Percentiles rank a stretch among this genome's conserved stretches.
These are phyloP conservation scores for Leucocoprinus leucothites DNA, from an alignment of 768 basidiomycete species.

Conservation along the genomic window DNA sequence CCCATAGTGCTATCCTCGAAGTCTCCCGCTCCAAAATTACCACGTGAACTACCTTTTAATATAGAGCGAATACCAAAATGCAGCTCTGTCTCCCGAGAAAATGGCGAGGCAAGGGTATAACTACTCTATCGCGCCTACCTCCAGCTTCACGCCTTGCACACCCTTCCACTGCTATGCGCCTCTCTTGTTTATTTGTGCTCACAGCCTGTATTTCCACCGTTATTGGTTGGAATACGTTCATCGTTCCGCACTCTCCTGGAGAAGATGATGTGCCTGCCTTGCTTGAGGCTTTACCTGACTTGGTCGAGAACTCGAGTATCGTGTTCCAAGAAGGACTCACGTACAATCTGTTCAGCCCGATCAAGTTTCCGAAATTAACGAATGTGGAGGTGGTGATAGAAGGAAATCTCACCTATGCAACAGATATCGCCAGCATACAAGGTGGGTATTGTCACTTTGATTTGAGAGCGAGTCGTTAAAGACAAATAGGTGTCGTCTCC, in stretches of 20 bases:
- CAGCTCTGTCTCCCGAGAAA: no score
- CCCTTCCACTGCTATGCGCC: neutral
- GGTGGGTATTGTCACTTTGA: constrained; percentile 23
- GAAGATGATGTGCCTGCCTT: constrained; percentile 52
- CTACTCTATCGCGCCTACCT: no score
- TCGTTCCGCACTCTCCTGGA: constrained; percentile 45
- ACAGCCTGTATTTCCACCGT: constrained; percentile 7
- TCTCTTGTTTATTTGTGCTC: neutral
- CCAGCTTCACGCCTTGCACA: no score
- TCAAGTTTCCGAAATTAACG: constrained; percentile 49
- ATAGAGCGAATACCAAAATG: no score
- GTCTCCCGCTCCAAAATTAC: no score
- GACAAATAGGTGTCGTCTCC: constrained; percentile 35
- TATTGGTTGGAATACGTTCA: constrained; percentile 44
- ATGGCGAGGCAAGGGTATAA: no score
- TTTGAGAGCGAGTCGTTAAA: neutral
- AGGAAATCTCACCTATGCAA: constrained; percentile 56
- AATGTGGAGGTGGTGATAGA: constrained; percentile 58
- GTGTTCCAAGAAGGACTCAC: constrained; percentile 52
- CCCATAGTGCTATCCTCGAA: no score
- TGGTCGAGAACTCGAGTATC: constrained; percentile 45
- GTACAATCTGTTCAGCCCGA: constrained; percentile 61
- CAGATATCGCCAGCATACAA: constrained; percentile 50
- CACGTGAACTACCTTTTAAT: no score
- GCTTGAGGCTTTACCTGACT: constrained; percentile 37